A percentile compares a stretch with the other conserved stretches of the same genome.
These are phyloP conservation scores for Lodderomyces jiufengensis DNA, from an alignment of 1,139 yeast species.

Conservation along the genomic window DNA sequence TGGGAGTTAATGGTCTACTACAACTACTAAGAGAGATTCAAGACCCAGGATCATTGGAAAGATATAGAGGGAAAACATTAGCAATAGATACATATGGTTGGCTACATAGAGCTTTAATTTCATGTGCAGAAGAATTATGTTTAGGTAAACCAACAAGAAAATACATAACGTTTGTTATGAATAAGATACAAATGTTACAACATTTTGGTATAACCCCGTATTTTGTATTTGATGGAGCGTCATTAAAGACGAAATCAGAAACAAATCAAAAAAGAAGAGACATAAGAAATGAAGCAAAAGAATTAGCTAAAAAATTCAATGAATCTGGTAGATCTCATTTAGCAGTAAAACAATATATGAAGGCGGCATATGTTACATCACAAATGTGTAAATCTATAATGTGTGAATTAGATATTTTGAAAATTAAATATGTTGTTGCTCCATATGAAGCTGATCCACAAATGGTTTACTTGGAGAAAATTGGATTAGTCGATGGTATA, in stretches of 20 bases:
- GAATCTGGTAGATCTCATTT: slow-evolving; percentile 49
- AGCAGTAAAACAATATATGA: slow-evolving; percentile 70
- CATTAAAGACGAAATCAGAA: slow-evolving; percentile 70
- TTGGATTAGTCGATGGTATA: slow-evolving; percentile 77
- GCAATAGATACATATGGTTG: slow-evolving; percentile 97
- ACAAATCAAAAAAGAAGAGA: slow-evolving; percentile 66
- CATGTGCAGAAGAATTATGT: slow-evolving; percentile 84
- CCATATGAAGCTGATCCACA: slow-evolving; percentile 99
- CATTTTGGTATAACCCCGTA: slow-evolving; percentile 75
- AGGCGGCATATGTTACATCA: slow-evolving; percentile 85
- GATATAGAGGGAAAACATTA: slow-evolving; percentile 69
- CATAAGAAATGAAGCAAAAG: slow-evolving; percentile 55
- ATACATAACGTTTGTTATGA: slow-evolving; percentile 58
- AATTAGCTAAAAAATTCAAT: slow-evolving; percentile 49
- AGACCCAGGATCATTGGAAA: slow-evolving; percentile 50
- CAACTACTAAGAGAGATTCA: slow-evolving; percentile 74
- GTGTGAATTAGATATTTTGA: slow-evolving; percentile 58
- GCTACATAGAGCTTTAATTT: slow-evolving; percentile 82
- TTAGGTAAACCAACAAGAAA: slow-evolving; percentile 64
- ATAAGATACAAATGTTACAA: slow-evolving; percentile 62
- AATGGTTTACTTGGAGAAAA: slow-evolving; percentile 81
- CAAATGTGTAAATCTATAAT: slow-evolving; percentile 87
- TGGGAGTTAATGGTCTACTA: slow-evolving; percentile 82
- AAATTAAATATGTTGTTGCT: slow-evolving; percentile 79
- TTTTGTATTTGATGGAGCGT: slow-evolving; percentile 92